A percentile compares a stretch with the other conserved stretches of the same genome.
These are phyloP conservation scores for Tilletia indica DNA, from an alignment of 1,284 basidiomycete genomes.

Conservation along the genomic window DNA sequence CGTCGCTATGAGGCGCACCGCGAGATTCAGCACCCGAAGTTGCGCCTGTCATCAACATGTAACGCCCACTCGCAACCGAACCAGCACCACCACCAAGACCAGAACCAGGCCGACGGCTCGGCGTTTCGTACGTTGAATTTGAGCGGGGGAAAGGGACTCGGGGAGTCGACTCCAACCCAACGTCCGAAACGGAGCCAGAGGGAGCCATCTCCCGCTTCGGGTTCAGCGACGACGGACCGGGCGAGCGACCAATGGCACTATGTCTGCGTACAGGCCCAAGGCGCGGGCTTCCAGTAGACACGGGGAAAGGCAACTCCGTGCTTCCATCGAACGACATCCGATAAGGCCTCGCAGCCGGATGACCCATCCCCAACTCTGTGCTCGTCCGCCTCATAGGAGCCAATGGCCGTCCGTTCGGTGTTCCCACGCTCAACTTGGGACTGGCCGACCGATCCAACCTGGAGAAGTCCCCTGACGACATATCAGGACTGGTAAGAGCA, in stretches of 20 bases:
- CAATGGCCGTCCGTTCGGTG: conserved; percentile 33
- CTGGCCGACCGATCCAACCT: not conserved
- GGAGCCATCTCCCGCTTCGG: conserved; percentile 35
- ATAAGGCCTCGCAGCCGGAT: not conserved
- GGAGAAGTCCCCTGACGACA: conserved; percentile 8
- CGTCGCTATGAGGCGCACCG: not conserved
- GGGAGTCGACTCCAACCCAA: conserved; percentile 22
- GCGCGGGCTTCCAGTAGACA: conserved; percentile 21
- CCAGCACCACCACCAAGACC: too few species aligned
- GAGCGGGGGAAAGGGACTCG: conserved; percentile 40
- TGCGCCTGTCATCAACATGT: not conserved
- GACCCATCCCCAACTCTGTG: conserved; percentile 39
- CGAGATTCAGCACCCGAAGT: not conserved
- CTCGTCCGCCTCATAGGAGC: conserved; percentile 35
- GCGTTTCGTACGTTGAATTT: conserved; percentile 30
- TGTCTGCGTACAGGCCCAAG: conserved; percentile 38
- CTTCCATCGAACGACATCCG: conserved; percentile 1
- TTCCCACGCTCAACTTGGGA: conserved; percentile 13
- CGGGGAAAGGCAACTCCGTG: not conserved
- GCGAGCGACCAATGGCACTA: conserved; percentile 34
- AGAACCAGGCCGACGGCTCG: conserved; percentile 25
- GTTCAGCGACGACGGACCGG: conserved; percentile 41
- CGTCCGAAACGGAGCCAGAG: conserved; percentile 24
- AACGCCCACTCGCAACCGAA: not conserved
- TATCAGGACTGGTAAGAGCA: conserved; percentile 8